These are phyloP conservation scores for Eucalyptus rudis DNA, from an alignment of 345 rosid species.

Conservation along the genomic window DNA sequence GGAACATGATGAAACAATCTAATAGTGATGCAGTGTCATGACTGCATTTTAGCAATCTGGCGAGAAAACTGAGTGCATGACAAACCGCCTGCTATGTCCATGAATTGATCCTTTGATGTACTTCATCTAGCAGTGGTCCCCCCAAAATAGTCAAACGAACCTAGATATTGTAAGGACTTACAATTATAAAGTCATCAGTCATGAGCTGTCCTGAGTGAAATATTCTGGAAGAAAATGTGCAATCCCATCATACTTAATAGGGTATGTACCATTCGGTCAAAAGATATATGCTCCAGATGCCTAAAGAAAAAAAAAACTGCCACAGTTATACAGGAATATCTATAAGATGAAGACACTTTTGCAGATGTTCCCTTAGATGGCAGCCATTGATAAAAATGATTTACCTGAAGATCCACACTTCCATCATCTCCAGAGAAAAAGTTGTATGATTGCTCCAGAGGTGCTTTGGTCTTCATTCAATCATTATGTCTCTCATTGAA, in stretches of 20 bases:
- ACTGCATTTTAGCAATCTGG: background rate
- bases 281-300: slow-evolving; percentile 84
- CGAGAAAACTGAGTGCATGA: background rate
- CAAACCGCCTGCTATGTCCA: slow-evolving; percentile 73
- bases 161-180: slow-evolving; percentile 20
- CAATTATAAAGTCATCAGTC: background rate
- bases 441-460: slow-evolving; percentile 52
- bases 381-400: background rate
- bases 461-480: slow-evolving; percentile 39
- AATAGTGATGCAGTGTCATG: background rate
- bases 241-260: slow-evolving; percentile 42
- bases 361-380: background rate
- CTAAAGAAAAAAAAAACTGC: background rate
- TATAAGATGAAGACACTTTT: background rate
- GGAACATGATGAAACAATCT: background rate
- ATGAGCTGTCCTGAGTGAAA: background rate
- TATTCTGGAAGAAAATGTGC: slow-evolving; percentile 5
- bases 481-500: background rate
- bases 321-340: background rate
- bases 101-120: slow-evolving; percentile 58
- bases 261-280: slow-evolving; percentile 72
- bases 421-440: slow-evolving; percentile 63
- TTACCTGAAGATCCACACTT: background rate
- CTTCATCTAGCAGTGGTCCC: slow-evolving; percentile 73
- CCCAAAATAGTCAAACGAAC: slow-evolving; percentile 42